Evolutionary conservation across 495 filamentous ascomycete species (phyloP), one percentile per base, ranked within the genome.

Genomic region (Viridothelium virens): DNA sequence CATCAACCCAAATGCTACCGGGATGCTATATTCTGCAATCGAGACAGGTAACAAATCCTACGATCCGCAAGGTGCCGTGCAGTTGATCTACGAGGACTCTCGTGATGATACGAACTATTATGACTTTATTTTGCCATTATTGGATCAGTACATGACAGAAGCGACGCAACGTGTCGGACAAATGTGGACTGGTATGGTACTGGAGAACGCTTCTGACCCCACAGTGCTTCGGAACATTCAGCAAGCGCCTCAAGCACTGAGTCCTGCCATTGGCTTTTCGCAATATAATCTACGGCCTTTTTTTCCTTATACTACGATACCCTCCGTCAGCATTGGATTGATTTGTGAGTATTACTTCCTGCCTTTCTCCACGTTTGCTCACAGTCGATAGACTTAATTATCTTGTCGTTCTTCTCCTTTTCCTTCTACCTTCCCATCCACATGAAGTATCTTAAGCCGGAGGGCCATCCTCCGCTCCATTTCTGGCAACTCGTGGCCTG

Each of bases 371-470:
- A 46, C 38, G 5, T 16, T 44, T 31, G 34, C 36, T 69, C 2
- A 64, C 63, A 11, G 25, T n/a, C 34, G 12, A 25, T 47, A 70
- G 69, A 90, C 74, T 77, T 91, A 34, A 88, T 90, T 72, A 89
- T 91, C 73, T 78, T 90, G 44, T 82, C 86, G 3, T 89, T 89
- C 78, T 89, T 89, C 79, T 85, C 83, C 62, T 89, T 87, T 73
- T 77, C 83, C 6, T 90, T 90, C 80, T 83, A 87, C 71, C 79
- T 89, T 68, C 86, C 86, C 0, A 81, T 89, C 64, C 87, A 91
- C 71, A 80, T 80, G 62, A 81, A 81, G 66, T 83, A 85, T 69
- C 74, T 84, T 34, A 70, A 81, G 74, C 66, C 77, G 69, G 50
- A 74, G 50, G 75, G 77, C 47, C 83, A 85, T 64, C 86, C 84